Evolutionary conservation across 306 rosid genomes (phyloP).

Genomic region (Cucurbita maxima): DNA sequence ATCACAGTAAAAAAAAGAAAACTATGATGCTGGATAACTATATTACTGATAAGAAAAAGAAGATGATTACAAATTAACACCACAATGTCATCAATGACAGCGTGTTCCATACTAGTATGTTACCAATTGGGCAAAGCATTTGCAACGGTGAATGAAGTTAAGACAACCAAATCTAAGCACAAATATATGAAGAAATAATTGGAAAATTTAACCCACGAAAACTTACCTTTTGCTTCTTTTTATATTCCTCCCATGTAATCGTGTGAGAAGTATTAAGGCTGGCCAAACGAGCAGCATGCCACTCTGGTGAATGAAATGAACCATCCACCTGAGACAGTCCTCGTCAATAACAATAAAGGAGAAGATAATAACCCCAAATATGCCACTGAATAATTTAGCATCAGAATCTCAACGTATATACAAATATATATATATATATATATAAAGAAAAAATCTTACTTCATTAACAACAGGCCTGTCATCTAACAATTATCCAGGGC

Average conservation of each 20-base stretch:
- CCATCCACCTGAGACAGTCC: conserved; percentile 99
- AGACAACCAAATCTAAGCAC: background rate
- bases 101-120: background rate
- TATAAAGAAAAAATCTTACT: background rate
- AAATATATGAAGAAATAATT: background rate
- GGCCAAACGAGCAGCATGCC: conserved; percentile 99
- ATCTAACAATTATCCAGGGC: conserved; percentile 8
- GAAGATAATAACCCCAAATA: conserved; percentile 5
- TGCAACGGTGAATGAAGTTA: background rate
- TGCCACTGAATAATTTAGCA: background rate
- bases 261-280: conserved; percentile 98
- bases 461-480: conserved; percentile 5
- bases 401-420: background rate
- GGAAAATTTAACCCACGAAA: background rate
- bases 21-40: background rate
- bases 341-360: conserved; percentile 63
- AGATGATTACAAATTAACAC: background rate
- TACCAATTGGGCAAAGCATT: background rate
- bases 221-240: conserved; percentile 80
- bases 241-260: conserved; percentile 91
- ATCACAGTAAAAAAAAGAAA: background rate
- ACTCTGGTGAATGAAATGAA: conserved; percentile 99
- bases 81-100: background rate
- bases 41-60: background rate
- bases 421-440: background rate